Evolutionary conservation across 495 filamentous ascomycete genomes (phyloP), one percentile per base, ranked within the genome.

Genomic region (Xylaria nigripes): DNA sequence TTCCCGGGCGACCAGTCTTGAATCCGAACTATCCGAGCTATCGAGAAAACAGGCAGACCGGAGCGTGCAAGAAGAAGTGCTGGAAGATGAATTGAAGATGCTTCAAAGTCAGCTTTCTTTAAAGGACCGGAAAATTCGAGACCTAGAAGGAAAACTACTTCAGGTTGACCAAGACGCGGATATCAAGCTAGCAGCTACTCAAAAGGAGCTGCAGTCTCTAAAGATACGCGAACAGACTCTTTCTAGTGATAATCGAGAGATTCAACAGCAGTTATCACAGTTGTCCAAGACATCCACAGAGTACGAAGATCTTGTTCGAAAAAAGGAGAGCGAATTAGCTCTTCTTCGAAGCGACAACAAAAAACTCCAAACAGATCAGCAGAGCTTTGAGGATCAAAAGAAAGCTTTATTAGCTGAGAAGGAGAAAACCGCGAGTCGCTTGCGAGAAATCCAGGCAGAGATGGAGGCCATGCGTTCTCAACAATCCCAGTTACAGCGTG

Each of bases 291-390:
- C 94, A 0, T 97, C 93, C 0, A 95, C 91, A 0, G 83, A 86
- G 59, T 98, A 95, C 56, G 93, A 97, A 65, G 93, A 96, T 62
- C 79, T 96, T 48, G 83, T 98, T 16, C 75, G 89, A 21, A 84
- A 86, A 47, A 97, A 97, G 66, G 94, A 98, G 61, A 95, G 92
- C 68, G 93, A 98, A 62, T 76, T 97, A 36, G 79, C 85, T 1
- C 76, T 97, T 49, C 76, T 97, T 19, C 86, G 89, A 45, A 81
- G 86, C 1, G 93, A 98, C 63, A 79, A 86, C 32, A 88, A 85
- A 66, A 87, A 83, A 54, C 79, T 82, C 54, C 85, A 90, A 57
- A 79, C 83, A 45, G 90, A 95, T 48, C 84, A 83, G n/a, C 83
- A 78, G 42, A 72, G 72, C 25, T 80, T 92, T 38, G 90, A 96